Base-by-base conservation (phyloP, 352 stramenopile genomes). In the Phytophthora constricta region DNA sequence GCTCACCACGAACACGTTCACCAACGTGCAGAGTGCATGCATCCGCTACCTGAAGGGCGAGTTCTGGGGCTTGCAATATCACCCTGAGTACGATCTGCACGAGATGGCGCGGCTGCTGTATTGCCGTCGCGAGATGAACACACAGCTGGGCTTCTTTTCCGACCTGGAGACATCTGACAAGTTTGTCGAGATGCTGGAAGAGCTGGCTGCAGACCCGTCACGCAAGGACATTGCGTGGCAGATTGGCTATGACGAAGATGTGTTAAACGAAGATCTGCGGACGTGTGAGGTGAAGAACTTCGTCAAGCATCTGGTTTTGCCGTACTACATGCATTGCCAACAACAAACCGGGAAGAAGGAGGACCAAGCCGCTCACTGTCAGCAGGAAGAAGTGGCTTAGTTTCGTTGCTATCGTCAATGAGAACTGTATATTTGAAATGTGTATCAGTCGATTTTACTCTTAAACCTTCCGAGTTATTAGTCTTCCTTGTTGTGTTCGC, bases 51-150 rank as follows among this genome's bases (percentile, higher is more conserved):
- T 89, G 9, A 87, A 88, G 28, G 86, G 86, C 43, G 82, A 90
- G n/a, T 91, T 91, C 51, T 93, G 84, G 86, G 83, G 67, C 19
- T 58, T 91, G 26, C 86, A 93, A 58, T 93, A 93, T 59, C 86
- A 93, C 25, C 82, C 86, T 4, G 83, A 93, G 68, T 93, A 92
- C 57, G 75, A 93, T 45, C 64, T 92, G 45, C 82, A 93, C 58
- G 86, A 93, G 56, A 84, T 93, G 64, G 80, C 86, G n/a, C 72
- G 83, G 3, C 65, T 93, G 51, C 52, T 89, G 45, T 77, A 90
- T 62, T 91, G 82, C 62, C 84, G 86, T 23, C 80, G 86, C 25
- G 68, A 89, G 58, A 68, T 85, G 43, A 86, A 84, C 45, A 86
- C 81, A 27, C 61, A 86, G 16, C 59, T 92, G 14, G 83, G 82